Percentiles rank a stretch among this genome's conserved stretches.
Conservation (phyloP, 2,329 filamentous ascomycete genomes). For the Fusarium sp. region DNA sequence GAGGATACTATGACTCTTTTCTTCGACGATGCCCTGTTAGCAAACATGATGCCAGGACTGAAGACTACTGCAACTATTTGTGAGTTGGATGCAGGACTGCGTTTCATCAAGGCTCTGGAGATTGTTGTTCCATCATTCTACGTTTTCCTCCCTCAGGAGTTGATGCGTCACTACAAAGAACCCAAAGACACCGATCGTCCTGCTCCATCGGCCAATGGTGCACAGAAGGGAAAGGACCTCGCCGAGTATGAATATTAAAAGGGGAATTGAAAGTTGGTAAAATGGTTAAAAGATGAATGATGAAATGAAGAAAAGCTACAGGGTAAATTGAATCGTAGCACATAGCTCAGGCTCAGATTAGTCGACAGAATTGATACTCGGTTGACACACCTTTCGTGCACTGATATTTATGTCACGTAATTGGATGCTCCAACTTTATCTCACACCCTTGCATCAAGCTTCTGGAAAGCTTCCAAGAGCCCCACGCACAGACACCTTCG, state of each 20-base stretch:
- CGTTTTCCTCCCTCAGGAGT: conserved; percentile 73
- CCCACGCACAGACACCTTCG: conserved; percentile 40
- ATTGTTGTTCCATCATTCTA: conserved; percentile 73
- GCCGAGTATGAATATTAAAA: conserved; percentile 38
- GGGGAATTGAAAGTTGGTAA: neutral
- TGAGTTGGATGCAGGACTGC: conserved; percentile 71
- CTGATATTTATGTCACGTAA: conserved; percentile 15
- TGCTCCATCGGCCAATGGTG: conserved; percentile 58
- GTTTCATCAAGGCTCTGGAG: conserved; percentile 72
- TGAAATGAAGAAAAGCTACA: conserved; percentile 1
- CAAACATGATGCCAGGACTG: conserved; percentile 72
- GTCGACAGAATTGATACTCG: conserved; percentile 10
- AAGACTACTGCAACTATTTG: conserved; percentile 69
- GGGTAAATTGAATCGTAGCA: conserved; percentile 10
- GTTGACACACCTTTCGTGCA: rapidly evolving
- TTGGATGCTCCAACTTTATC: neutral
- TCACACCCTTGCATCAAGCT: conserved; percentile 33
- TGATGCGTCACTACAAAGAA: conserved; percentile 75
- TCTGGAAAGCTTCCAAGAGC: conserved; percentile 48
- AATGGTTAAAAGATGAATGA: neutral
- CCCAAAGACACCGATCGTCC: conserved; percentile 61
- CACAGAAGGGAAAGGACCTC: conserved; percentile 39
- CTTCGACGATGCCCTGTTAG: conserved; percentile 70
- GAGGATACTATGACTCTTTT: conserved; percentile 63
- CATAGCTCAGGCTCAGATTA: neutral